Evolutionary conservation across 306 rosid species (phyloP).

Genomic region (Citrullus colocynthis): DNA sequence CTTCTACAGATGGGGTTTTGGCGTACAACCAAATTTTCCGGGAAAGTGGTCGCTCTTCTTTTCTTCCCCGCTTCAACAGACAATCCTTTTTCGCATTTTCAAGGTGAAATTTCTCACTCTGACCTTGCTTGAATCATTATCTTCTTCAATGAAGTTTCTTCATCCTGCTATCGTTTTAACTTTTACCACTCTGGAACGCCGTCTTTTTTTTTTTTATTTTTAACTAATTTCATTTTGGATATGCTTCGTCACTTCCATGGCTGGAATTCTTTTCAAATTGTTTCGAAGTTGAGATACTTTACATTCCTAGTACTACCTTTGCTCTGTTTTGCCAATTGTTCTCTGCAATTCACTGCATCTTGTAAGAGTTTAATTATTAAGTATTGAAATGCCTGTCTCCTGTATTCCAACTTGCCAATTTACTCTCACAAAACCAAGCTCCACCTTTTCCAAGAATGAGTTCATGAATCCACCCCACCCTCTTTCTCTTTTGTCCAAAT

Average conservation of each 20-base stretch:
- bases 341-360: not conserved
- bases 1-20: not conserved
- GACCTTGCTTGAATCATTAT: not conserved
- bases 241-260: slow-evolving; percentile 14
- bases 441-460: slow-evolving; percentile 11
- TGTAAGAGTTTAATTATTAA: not conserved
- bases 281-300: not conserved
- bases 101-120: slow-evolving; percentile 23
- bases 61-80: slow-evolving; percentile 1
- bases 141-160: not conserved
- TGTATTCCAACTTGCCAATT: slow-evolving; percentile 22
- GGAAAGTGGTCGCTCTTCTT: not conserved
- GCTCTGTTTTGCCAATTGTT: not conserved
- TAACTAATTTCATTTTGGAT: slow-evolving; percentile 17
- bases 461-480: slow-evolving; percentile 16
- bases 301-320: not conserved
- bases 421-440: slow-evolving; percentile 26
- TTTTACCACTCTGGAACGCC: not conserved
- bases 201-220: not conserved
- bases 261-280: not conserved
- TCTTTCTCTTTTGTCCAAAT: slow-evolving; percentile 49
- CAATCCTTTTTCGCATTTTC: slow-evolving; percentile 4
- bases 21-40: not conserved
- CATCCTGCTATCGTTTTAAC: not conserved
- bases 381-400: slow-evolving; percentile 32